Conservation (phyloP, 768 basidiomycete genomes). For the Rubroboletus satanas region DNA sequence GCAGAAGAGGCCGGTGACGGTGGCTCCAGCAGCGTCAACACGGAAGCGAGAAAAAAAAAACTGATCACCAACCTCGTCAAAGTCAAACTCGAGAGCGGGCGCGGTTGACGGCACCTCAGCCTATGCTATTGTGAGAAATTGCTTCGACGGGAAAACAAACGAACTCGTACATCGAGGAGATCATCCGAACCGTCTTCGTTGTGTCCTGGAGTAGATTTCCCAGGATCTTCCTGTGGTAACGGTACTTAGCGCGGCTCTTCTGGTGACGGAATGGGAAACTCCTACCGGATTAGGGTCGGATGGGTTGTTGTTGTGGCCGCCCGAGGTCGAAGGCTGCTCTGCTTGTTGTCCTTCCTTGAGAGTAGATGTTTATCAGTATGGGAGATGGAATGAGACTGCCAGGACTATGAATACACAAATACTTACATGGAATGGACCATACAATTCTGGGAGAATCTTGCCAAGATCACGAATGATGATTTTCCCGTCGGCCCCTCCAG, state of each 20-base stretch:
- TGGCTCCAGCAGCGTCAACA: neutral
- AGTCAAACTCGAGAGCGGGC: too few species aligned
- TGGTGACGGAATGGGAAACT: too few species aligned
- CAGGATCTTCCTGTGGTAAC: neutral
- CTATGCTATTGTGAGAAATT: too few species aligned
- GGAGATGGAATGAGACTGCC: too few species aligned
- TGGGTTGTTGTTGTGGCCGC: neutral
- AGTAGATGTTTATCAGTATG: neutral
- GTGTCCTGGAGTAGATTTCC: neutral
- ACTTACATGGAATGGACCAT: neutral
- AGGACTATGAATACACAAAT: neutral
- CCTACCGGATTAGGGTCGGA: neutral
- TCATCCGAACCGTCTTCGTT: neutral
- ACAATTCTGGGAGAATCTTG: neutral
- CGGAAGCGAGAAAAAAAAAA: neutral
- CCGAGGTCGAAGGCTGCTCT: too few species aligned
- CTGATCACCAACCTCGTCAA: neutral
- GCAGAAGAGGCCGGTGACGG: neutral
- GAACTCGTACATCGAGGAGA: neutral
- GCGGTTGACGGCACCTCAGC: too few species aligned
- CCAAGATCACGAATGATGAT: neutral
- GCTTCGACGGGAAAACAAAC: neutral
- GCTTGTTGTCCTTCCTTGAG: neutral
- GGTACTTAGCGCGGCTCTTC: neutral
- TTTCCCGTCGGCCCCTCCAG: neutral